phyloP scores from a whole-genome alignment of 2,329 filamentous ascomycete genomes.

The Penicillium sp. region DNA sequence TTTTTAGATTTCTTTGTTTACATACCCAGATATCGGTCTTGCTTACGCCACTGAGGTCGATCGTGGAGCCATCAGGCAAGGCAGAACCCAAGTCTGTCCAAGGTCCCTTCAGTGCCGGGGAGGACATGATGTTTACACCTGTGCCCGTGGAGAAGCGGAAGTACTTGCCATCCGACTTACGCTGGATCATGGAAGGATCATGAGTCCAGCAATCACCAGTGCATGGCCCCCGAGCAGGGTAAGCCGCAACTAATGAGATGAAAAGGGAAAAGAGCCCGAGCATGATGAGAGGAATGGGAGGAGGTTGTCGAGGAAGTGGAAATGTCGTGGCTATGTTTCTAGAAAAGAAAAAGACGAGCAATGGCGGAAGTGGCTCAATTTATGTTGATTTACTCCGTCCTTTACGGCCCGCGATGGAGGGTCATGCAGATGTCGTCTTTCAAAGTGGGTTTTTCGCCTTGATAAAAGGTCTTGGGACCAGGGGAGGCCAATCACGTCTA shows the following conservation, averaged over 20 bases:
- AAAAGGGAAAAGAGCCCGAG: slow-evolving; percentile 25
- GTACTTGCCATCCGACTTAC: slow-evolving; percentile 52
- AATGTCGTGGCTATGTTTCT: neutral
- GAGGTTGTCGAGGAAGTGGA: slow-evolving; percentile 4
- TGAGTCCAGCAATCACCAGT: slow-evolving; percentile 41
- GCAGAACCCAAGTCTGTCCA: slow-evolving; percentile 52
- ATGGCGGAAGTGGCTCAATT: slow-evolving; percentile 10
- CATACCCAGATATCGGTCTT: slow-evolving; percentile 51
- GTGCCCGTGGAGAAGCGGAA: slow-evolving; percentile 55
- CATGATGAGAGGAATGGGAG: slow-evolving; percentile 14
- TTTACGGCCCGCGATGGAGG: slow-evolving; percentile 3
- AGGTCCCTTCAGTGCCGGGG: slow-evolving; percentile 48
- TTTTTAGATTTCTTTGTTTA: neutral
- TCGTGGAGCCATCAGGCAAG: slow-evolving; percentile 46
- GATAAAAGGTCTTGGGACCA: slow-evolving; percentile 18
- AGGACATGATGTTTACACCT: slow-evolving; percentile 51
- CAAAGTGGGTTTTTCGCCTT: slow-evolving; percentile 11
- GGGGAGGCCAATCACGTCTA: slow-evolving; percentile 18
- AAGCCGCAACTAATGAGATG: slow-evolving; percentile 27
- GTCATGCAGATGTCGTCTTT: slow-evolving; percentile 17
- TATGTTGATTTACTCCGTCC: slow-evolving; percentile 10
- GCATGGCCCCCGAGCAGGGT: slow-evolving; percentile 32
- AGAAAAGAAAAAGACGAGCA: neutral
- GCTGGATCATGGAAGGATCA: slow-evolving; percentile 52
- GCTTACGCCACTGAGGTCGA: slow-evolving; percentile 41